A percentile compares a stretch with the other conserved stretches of the same genome.
Conservation (phyloP, 208 protist species). For the Strigomonas culicis region DNA sequence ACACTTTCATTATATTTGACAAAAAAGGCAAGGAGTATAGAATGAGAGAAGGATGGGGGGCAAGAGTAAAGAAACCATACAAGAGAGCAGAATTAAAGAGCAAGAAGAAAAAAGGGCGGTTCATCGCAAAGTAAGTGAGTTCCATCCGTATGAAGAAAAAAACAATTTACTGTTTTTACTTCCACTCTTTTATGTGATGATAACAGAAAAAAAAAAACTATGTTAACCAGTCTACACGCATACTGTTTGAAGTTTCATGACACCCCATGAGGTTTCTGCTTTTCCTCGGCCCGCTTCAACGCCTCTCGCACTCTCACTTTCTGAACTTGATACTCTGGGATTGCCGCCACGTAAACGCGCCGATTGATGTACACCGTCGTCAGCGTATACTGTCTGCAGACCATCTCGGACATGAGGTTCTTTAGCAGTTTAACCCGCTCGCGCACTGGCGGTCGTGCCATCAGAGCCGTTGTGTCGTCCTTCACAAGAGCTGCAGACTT, state of each 20-base stretch:
- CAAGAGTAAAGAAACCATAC: constrained; percentile 1
- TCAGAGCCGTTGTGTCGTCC: constrained; percentile 6
- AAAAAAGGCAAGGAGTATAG: not conserved
- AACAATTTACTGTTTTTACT: not conserved
- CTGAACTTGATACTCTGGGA: constrained; percentile 76
- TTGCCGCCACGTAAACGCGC: constrained; percentile 61
- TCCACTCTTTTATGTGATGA: not conserved
- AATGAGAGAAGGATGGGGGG: not conserved
- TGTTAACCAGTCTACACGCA: no score
- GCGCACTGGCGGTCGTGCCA: constrained; percentile 23
- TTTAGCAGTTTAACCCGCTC: constrained; percentile 37
- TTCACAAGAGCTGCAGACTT: not conserved
- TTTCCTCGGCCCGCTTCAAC: not conserved
- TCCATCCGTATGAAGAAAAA: not conserved
- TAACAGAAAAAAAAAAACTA: constrained; percentile 1
- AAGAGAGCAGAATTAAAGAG: constrained; percentile 1
- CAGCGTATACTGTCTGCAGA: constrained; percentile 83
- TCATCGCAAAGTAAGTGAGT: no score
- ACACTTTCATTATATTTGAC: no score
- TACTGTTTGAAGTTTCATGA: not conserved
- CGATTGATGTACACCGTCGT: constrained; percentile 59
- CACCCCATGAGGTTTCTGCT: no score
- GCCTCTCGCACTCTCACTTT: constrained; percentile 25
- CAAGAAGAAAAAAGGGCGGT: constrained; percentile 8
- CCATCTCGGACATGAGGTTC: constrained; percentile 73